Percentiles rank a stretch among this genome's conserved stretches.
Evolutionary conservation across 495 filamentous ascomycete genomes (phyloP).

Genomic region (Penicillium taxi): DNA sequence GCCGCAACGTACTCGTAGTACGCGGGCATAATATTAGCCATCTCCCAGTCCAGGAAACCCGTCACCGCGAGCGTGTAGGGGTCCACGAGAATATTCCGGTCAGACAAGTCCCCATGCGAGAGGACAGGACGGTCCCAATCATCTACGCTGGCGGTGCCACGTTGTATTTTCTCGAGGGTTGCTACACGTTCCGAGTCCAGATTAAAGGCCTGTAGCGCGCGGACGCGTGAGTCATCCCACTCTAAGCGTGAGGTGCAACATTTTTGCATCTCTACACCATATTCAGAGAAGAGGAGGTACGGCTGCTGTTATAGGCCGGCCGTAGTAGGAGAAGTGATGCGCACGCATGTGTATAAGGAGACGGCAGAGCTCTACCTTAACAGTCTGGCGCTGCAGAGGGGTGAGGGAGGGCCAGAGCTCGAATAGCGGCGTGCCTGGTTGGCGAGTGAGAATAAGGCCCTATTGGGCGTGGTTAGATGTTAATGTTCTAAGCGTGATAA

Average conservation of each 20-base stretch:
- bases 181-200: conserved; percentile 5
- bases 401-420: conserved; percentile 10
- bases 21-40: conserved; percentile 4
- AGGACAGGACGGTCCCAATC: conserved; percentile 5
- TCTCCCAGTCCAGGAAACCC: conserved; percentile 6
- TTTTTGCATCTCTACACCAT: conserved; percentile 3
- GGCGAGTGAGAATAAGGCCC: conserved; percentile 9
- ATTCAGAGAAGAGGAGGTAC: conserved; percentile 11
- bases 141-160: conserved; percentile 5
- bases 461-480: conserved; percentile 5
- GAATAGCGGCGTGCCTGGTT: conserved; percentile 8
- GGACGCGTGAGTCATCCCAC: conserved; percentile 10
- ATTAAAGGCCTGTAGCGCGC: conserved; percentile 5
- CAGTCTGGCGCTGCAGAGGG: conserved; percentile 6
- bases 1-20: conserved; percentile 6
- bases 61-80: conserved; percentile 5
- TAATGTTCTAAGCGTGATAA: conserved; percentile 4
- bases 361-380: conserved; percentile 9
- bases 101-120: conserved; percentile 6
- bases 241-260: conserved; percentile 8
- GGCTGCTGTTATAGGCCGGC: conserved; percentile 8
- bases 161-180: conserved; percentile 6
- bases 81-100: conserved; percentile 6
- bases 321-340: conserved; percentile 9
- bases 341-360: conserved; percentile 7